These are phyloP conservation scores for Psophocarpus tetragonolobus DNA, from an alignment of 306 rosid genomes.

Conservation along the genomic window DNA sequence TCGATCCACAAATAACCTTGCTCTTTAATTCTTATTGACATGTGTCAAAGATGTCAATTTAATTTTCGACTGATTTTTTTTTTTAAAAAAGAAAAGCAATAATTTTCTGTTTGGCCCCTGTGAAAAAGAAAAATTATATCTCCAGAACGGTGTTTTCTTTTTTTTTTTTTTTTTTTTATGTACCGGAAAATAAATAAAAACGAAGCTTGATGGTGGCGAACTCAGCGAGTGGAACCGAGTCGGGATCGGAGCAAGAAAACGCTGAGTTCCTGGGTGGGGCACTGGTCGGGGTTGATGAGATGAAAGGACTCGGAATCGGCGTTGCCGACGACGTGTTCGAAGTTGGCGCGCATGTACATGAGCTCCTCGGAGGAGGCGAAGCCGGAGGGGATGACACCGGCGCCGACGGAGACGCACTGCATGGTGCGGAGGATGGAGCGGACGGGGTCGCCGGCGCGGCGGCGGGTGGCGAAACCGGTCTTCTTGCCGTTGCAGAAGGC, in stretches of 20 bases:
- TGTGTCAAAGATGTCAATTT: too few species aligned
- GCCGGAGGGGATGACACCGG: conserved; percentile 71
- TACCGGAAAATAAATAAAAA: conserved; percentile 11
- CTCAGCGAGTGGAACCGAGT: conserved; percentile 39
- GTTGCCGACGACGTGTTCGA: conserved; percentile 86
- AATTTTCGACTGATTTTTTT: too few species aligned
- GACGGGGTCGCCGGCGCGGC: conserved; percentile 54
- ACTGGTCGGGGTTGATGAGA: conserved; percentile 89
- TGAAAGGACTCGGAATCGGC: conserved; percentile 89
- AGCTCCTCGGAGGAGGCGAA: conserved; percentile 61
- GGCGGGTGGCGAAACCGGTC: conserved; percentile 63
- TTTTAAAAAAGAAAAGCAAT: neutral
- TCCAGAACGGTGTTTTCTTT: neutral
- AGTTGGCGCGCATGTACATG: conserved; percentile 86
- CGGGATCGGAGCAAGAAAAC: conserved; percentile 85
- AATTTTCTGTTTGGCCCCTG: neutral
- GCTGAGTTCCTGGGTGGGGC: conserved; percentile 85
- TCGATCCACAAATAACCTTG: neutral
- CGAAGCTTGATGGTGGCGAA: neutral
- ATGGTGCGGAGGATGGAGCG: conserved; percentile 64
- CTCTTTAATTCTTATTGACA: too few species aligned
- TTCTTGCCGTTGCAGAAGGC: conserved; percentile 71
- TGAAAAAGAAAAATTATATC: neutral
- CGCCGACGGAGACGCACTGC: conserved; percentile 85
- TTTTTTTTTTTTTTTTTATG: neutral